Base-by-base conservation (phyloP, 2,329 filamentous ascomycete genomes). In the Dendryphion nanum region DNA sequence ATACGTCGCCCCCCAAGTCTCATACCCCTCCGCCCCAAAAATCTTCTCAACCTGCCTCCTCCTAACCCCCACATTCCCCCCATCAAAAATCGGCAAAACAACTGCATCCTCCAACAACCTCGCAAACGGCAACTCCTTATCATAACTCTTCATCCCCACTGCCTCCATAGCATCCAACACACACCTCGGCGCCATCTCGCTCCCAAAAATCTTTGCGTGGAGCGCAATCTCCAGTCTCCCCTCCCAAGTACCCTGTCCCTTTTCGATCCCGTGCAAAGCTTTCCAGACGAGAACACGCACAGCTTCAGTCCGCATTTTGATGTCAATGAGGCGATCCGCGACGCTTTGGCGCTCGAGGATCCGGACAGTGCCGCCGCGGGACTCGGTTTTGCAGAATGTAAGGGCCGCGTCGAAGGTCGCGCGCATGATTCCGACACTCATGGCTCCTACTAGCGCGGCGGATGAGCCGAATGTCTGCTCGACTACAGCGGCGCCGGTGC, bases 61-160 rank as follows among this genome's bases (percentile, higher is more conserved):
- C 28, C 75, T 59, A 5, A 78, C 69, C 0, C 76, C 75, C 8
- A 78, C 66, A 52, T 79, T 79, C 0, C 76, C 75, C 1, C 75
- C 74, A 41, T 78, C 75, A 38, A 78, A 78, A 48, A 95, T 91
- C 69, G 94, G 96, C 66, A 94, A 89, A 67, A 85, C 89, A 1
- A 89, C 87, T 0, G 91, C 96, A 66, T 96, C 89, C 62, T 73
- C 96, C 45, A 95, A 91, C 68, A 96, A 17, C 72, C 68, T 3
- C 2, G 64, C 52, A 45, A 76, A 77, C 2, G 67, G 68, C 41
- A 67, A 61, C 18, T 65, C 59, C 4, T 53, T 54, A 16, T 65
- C 60, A 42, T 75, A 76, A 66, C 56, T 60, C 30, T 51, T 67
- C 70, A 79, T 67, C 26, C 77, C 76, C 13, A 79, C 73, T 7